Base-by-base conservation (phyloP, 169 alveolate species). In the Cryptosporidium canis region DNA sequence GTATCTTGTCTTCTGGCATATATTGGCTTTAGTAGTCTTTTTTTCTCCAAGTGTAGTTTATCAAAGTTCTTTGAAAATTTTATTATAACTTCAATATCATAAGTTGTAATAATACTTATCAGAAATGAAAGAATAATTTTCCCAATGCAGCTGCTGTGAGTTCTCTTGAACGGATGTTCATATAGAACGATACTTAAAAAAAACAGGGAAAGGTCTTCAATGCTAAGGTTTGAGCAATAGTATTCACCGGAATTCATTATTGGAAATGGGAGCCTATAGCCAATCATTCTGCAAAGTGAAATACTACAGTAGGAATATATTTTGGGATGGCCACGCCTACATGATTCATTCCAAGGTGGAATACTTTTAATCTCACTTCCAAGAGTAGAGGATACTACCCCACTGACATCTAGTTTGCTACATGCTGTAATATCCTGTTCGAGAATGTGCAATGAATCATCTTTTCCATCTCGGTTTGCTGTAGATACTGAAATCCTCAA, bases 311-410 rank as follows among this genome's bases (percentile, higher is more conserved):
- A 77, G 9, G 87, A 77, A 39, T 77, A 77, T 35, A 43, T 55
- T 18, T 77, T 55, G n/a, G 72, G 87, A 29, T 77, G 87, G 3
- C 87, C 87, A 44, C 87, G 56, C 51, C 66, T 77, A 58, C 87
- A 77, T 24, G 87, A 77, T 61, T 77, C 87, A 77, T 77, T 77
- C 87, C 87, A 77, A 6, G 87, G 87, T 1, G 87, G 87, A 18
- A 61, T 70, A 70, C 48, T 51, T 70, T 70, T 70, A n/a, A 70
- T 70, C 21, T 51, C 67, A 18, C 33, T 51, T 2, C 67, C 48
- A 27, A 70, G 24, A 11, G 47, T n/a, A 24, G 56, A 45, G 29
- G 27, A 39, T 16, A 70, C 16, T 27, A 53, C 21, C 6, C 55
- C 61, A 24, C 43, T 12, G 14, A 29, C 2, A 24, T 51, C 48